phyloP scores from a whole-genome alignment of 2,329 filamentous ascomycete genomes.

The Blastomyces parvus region DNA sequence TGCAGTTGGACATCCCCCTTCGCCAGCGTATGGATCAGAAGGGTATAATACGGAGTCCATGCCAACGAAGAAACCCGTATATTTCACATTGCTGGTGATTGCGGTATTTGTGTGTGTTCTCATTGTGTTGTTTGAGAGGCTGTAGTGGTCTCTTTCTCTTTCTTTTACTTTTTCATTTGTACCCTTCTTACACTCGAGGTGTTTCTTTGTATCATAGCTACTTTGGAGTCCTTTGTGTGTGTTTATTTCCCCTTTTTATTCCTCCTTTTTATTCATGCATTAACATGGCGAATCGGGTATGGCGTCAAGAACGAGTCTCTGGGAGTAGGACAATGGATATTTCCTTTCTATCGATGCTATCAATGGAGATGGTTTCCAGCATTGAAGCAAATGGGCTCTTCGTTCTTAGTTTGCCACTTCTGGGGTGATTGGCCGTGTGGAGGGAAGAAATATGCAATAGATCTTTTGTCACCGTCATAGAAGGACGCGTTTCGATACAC shows the following conservation, averaged over 20 bases:
- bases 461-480: neutral
- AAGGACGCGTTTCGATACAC: too few relatives aligned
- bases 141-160: neutral
- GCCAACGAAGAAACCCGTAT: conserved; percentile 1
- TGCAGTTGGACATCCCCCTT: neutral
- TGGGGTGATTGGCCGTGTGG: neutral
- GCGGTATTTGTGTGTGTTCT: neutral
- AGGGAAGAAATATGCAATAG: neutral
- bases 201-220: neutral
- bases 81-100: conserved; percentile 1
- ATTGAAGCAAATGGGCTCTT: neutral
- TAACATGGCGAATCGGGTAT: neutral
- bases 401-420: neutral
- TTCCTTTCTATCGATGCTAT: neutral
- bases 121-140: neutral
- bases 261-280: neutral
- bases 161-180: neutral
- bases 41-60: neutral
- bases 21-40: neutral
- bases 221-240: neutral
- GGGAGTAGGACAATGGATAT: neutral
- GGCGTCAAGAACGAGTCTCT: neutral
- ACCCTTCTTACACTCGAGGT: neutral
- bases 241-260: neutral
- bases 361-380: neutral